Base-by-base conservation (phyloP, 164 flowering plant genomes). In the Euptelea pleiosperma region DNA sequence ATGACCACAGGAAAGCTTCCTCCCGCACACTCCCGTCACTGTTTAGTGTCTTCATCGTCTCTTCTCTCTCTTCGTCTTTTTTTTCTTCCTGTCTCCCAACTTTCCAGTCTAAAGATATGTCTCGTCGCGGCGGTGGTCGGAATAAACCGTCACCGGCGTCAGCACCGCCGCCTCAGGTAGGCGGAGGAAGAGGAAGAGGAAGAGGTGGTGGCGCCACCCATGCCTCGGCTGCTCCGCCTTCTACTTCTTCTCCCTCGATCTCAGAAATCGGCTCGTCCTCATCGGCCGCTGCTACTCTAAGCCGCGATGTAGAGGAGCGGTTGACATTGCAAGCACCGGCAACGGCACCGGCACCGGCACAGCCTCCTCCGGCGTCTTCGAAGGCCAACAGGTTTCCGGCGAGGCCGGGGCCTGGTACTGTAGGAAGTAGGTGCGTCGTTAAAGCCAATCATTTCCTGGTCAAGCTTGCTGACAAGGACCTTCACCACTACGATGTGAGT, bases 401-500 rank as follows among this genome's bases (percentile, higher is more conserved):
- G 8, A 67, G 97, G 66, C 96, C 91, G 0, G 86, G 82, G 0
- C 70, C 1, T 8, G 96, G 96, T 0, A 77, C 46, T 0, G 8
- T 36, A 0, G 97, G 97, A 0, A 43, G 1, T 3, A 77, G 61
- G 28, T 66, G 79, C 10, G 0, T 60, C 0, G 81, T 91, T 2
- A 65, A 70, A 4, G 96, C 93, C 0, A 91, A 91, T 36, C 97
- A 91, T 9, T 88, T 87, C 36, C 66, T 77, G 0, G 86, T 84
- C 0, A 7, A 76, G 3, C 39, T 88, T 0, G 67, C 78, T 0
- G 78, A 82, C 0, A 65, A 28, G 1, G 81, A 75, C 19, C 61
- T 82, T 0, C 64, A 61, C 43, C 98, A 89, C 26, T 91, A 91
- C 42, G 96, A 91, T 62, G 94, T 91, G 64, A 75, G 79, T 19